Base-by-base conservation (phyloP, 2,329 filamentous ascomycete genomes). In the Cercospora sp. region DNA sequence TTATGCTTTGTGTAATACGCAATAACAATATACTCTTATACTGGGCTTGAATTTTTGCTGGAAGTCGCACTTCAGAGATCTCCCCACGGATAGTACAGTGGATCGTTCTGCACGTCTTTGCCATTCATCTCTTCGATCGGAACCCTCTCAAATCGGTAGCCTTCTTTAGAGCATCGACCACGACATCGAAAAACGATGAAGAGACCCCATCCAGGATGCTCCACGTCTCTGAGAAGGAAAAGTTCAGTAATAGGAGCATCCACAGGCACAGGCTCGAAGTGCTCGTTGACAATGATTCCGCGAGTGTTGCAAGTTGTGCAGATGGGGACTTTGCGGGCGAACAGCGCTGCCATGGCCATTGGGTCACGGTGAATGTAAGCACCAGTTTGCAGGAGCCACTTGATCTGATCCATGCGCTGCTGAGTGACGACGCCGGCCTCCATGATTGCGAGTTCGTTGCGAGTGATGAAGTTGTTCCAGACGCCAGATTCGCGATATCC, bases 291-390 rank as follows among this genome's bases (percentile, higher is more conserved):
- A 10, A 72, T 64, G 1, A 12, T 28, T 7, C 70, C 68, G 16
- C 58, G 48, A 3, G 31, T 28, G 5, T 18, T 23, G 36, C 69
- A 71, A 3, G n/a, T 48, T 4, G 39, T 9, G 58, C 70, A 70
- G n/a, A 30, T 10, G 1, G 70, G 70, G 8, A 62, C 55, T 39
- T 68, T 31, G 42, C 68, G 66, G 1, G 23, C 51, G 42, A 70
- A 67, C 5, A 72, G 31, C 13, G 64, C 64, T 28, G 23, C 42
- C 39, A 72, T 68, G 2, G 70, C 58, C 20, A 36, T 28, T 0
- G 70, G 70, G 23, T 72, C 70, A 18, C 68, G 68, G 18, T 53
- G 64, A 18, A 72, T 28, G 6, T 30, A n/a, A 1, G 33, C 59
- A 39, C 70, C n/a, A n/a, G n/a, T n/a, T n/a, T n/a, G n/a, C n/a